phyloP scores from a whole-genome alignment of 495 filamentous ascomycete genomes.

The Beverwykella pulmonaria region DNA sequence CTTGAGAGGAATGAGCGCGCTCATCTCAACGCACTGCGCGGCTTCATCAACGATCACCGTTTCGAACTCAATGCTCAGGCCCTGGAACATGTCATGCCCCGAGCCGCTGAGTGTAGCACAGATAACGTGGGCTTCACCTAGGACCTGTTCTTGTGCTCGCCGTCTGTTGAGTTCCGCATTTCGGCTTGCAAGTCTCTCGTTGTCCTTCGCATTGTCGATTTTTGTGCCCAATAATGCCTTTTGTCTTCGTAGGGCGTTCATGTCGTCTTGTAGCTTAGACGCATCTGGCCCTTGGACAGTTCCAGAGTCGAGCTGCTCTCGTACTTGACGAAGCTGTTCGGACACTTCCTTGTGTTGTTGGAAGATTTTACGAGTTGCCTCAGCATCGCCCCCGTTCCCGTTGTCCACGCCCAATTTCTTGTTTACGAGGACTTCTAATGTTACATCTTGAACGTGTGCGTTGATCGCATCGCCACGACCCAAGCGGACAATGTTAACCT shows the following conservation, averaged over 20 bases:
- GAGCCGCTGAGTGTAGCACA: conserved; percentile 94
- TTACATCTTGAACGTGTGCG: conserved; percentile 84
- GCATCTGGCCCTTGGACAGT: conserved; percentile 63
- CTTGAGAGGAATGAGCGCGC: conserved; percentile 93
- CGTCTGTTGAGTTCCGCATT: conserved; percentile 84
- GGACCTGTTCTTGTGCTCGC: conserved; percentile 84
- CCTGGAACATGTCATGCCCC: conserved; percentile 97
- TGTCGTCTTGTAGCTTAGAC: conserved; percentile 71
- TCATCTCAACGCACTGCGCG: conserved; percentile 95
- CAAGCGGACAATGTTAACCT: conserved; percentile 83
- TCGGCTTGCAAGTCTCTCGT: conserved; percentile 71
- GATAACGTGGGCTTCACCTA: conserved; percentile 86
- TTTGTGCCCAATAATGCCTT: conserved; percentile 72
- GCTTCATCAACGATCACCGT: conserved; percentile 98
- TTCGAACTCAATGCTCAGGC: conserved; percentile 92
- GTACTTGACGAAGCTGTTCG: conserved; percentile 65
- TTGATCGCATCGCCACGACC: conserved; percentile 94
- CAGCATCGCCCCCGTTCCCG: conserved; percentile 47
- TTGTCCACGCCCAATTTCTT: conserved; percentile 62
- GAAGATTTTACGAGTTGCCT: conserved; percentile 75
- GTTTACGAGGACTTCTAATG: conserved; percentile 87
- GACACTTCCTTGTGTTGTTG: conserved; percentile 79
- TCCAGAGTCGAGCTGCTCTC: conserved; percentile 70
- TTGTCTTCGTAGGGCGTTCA: conserved; percentile 73
- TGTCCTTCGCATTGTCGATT: conserved; percentile 84